phyloP scores from a whole-genome alignment of 352 stramenopile genomes.

The Phytophthora sojae region DNA sequence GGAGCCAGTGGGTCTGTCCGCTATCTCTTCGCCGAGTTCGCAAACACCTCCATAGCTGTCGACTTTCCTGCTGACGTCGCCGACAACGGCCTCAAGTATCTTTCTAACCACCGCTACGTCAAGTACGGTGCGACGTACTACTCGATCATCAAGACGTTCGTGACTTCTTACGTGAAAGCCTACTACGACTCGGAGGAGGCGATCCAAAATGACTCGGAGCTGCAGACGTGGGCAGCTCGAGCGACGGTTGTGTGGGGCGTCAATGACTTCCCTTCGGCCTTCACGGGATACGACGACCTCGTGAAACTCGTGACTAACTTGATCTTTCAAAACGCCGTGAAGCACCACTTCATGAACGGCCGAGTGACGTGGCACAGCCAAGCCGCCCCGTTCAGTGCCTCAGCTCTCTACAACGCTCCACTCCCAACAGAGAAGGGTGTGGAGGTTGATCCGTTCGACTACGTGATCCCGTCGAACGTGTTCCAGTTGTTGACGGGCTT shows the following conservation, averaged over 20 bases:
- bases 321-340: slow-evolving; percentile 41
- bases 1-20: slow-evolving; percentile 40
- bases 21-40: slow-evolving; percentile 39
- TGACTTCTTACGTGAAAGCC: slow-evolving; percentile 35
- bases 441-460: slow-evolving; percentile 40
- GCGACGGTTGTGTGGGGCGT: slow-evolving; percentile 34
- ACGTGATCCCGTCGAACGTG: slow-evolving; percentile 46
- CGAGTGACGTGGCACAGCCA: slow-evolving; percentile 40
- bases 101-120: slow-evolving; percentile 40
- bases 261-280: slow-evolving; percentile 34
- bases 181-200: slow-evolving; percentile 43
- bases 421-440: slow-evolving; percentile 33
- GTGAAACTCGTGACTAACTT: slow-evolving; percentile 40
- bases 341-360: slow-evolving; percentile 56
- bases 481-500: slow-evolving; percentile 36
- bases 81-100: slow-evolving; percentile 22
- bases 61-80: slow-evolving; percentile 33
- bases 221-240: slow-evolving; percentile 48
- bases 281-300: slow-evolving; percentile 32
- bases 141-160: slow-evolving; percentile 40
- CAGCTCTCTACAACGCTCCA: slow-evolving; percentile 37
- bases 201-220: slow-evolving; percentile 38
- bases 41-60: slow-evolving; percentile 15
- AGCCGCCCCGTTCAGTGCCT: slow-evolving; percentile 31
- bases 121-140: slow-evolving; percentile 40